Evolutionary conservation across 345 rosid genomes (phyloP), one percentile per base, ranked within the genome.

Genomic region (Anacardium occidentale): DNA sequence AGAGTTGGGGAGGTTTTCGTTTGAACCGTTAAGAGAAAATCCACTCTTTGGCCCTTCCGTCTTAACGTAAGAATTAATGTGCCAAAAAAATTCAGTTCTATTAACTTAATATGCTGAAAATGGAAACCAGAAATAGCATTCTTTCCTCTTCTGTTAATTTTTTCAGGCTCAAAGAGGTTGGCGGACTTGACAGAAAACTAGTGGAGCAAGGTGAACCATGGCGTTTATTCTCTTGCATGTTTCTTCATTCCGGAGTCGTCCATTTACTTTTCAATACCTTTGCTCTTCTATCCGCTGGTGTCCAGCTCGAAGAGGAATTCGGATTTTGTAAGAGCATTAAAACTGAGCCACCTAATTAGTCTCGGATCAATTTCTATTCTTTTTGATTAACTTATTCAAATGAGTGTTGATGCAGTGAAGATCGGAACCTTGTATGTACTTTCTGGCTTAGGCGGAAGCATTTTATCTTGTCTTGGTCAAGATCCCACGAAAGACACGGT

Each of bases 181-280:
- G 99, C 66, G 98, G 92, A 40, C 86, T 96, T 11, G 80, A 89
- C 25, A 79, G 89, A 81, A 64, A 68, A 67, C 84, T 82, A 17
- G 92, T 91, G 57, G 85, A 37, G 9, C 42, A 76, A 20, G 82
- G 88, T 71, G 85, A 93, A 81, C 73, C 66, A 32, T 92, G 96
- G 93, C 93, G 99, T 32, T 86, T 96, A 6, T n/a, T 91, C 10
- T 80, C 92, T 40, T 93, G 96, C 76, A 87, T 91, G 76, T 96
- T 98, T 98, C 87, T 93, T 69, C 99, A 93, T 57, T 96, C 91
- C 1, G 97, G 98, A 5, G 82, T 91, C 70, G 70, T 91, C 47
- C 98, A 96, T 77, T 76, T 96, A 69, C 64, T 81, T 34, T 75
- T 86, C 34, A 96, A 96, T 67, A 88, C 86, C 93, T 54, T 91